Conservation (phyloP, 2,329 filamentous ascomycete genomes). For the Parascedosporium putredinis region DNA sequence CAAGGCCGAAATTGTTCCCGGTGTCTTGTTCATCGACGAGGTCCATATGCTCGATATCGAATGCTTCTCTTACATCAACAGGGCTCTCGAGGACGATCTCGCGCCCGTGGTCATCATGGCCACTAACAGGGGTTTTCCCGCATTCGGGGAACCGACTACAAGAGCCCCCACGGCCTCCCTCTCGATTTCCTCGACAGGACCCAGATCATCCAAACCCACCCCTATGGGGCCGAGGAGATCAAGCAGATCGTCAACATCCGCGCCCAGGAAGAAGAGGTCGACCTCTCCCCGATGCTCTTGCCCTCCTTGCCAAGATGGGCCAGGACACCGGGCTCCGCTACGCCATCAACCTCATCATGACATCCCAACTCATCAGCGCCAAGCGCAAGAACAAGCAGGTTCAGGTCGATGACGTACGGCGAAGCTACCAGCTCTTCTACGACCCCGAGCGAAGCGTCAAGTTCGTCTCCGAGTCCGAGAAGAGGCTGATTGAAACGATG, state of each 20-base stretch:
- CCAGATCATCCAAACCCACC: slow-evolving; percentile 88
- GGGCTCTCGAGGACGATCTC: slow-evolving; percentile 86
- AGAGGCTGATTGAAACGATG: slow-evolving; percentile 81
- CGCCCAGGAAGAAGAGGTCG: slow-evolving; percentile 91
- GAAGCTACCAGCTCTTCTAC: slow-evolving; percentile 90
- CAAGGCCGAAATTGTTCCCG: slow-evolving; percentile 95
- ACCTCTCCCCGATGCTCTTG: slow-evolving; percentile 84
- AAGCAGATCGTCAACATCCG: slow-evolving; percentile 86
- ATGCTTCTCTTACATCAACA: slow-evolving; percentile 98
- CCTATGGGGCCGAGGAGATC: slow-evolving; percentile 76
- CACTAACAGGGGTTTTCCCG: slow-evolving; percentile 88
- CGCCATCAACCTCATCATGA: slow-evolving; percentile 95
- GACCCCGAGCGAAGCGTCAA: slow-evolving; percentile 80
- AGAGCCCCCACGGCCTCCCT: slow-evolving; percentile 84
- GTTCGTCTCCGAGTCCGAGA: slow-evolving; percentile 84
- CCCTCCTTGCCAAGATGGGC: slow-evolving; percentile 89
- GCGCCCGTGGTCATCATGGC: slow-evolving; percentile 99
- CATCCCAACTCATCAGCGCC: slow-evolving; percentile 74
- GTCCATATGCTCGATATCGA: slow-evolving; percentile 99
- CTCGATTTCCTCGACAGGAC: slow-evolving; percentile 94
- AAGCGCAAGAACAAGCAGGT: slow-evolving; percentile 83
- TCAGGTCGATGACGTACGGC: slow-evolving; percentile 76
- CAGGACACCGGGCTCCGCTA: slow-evolving; percentile 87
- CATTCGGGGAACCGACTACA: slow-evolving; percentile 89
- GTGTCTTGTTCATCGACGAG: slow-evolving; percentile 96